phyloP scores from a whole-genome alignment of 2,329 filamentous ascomycete genomes.

The Lithohypha guttulata region DNA sequence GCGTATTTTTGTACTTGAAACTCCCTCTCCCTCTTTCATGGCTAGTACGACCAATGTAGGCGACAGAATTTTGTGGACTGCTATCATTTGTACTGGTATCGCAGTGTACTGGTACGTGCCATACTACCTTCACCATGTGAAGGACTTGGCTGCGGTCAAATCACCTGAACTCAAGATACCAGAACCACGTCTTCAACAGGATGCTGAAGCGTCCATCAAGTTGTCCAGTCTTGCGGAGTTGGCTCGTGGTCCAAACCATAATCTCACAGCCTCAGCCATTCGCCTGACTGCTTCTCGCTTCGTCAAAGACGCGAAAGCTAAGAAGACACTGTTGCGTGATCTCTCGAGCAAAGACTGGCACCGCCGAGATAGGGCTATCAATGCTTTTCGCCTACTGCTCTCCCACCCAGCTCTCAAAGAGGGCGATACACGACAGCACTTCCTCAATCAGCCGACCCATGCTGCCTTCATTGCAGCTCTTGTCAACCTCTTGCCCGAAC shows the following conservation, averaged over 20 bases:
- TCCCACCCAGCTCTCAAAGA: constrained; percentile 15
- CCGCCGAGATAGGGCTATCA: constrained; percentile 32
- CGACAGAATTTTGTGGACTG: constrained; percentile 7
- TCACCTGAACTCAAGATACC: not conserved
- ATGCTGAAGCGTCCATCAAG: constrained; percentile 40
- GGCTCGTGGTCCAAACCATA: constrained; percentile 58
- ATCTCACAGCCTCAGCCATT: constrained; percentile 54
- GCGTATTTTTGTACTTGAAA: too few species aligned
- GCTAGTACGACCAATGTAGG: constrained; percentile 8
- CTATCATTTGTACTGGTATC: not conserved
- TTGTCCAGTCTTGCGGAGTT: constrained; percentile 57
- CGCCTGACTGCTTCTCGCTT: constrained; percentile 38
- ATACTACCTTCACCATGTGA: constrained; percentile 3
- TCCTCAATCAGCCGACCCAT: constrained; percentile 22
- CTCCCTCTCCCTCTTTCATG: not conserved
- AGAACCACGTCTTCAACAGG: constrained; percentile 6
- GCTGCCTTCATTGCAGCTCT: constrained; percentile 20
- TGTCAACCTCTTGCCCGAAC: constrained; percentile 19
- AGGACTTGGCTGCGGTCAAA: constrained; percentile 6
- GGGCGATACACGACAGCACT: constrained; percentile 9
- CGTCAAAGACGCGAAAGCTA: constrained; percentile 29
- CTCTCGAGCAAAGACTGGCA: constrained; percentile 29
- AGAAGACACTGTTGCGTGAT: constrained; percentile 32
- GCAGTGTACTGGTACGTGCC: constrained; percentile 8
- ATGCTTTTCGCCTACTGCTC: constrained; percentile 34